Base-by-base conservation (phyloP, 2,329 filamentous ascomycete genomes). In the Ophiostoma fasciatum region DNA sequence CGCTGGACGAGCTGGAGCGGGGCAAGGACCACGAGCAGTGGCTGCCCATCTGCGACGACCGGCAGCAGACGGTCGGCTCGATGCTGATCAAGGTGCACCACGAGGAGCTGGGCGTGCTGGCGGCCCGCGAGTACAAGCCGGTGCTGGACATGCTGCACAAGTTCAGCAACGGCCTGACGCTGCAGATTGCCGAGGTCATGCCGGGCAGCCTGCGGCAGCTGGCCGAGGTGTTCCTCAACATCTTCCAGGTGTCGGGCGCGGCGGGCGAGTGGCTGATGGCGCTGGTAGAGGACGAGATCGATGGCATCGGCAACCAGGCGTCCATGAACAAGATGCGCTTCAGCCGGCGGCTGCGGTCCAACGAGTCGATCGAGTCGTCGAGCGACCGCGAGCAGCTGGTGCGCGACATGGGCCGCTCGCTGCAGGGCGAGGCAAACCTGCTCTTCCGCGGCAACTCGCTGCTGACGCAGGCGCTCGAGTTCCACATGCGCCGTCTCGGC, bases 371-470 rank as follows among this genome's bases (percentile, higher is more conserved):
- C 29, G 70, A 76, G 27, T 72, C 66, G 21, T 55, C 57, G 4
- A 71, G 64, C 42, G 81, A 84, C 40, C 70, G 82, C 27, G 78
- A 84, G 51, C 63, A 76, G 32, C 65, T 82, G 19, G 76, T 85
- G 17, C 70, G 81, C 30, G 81, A 90, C 48, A 74, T 87, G 68
- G 74, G 78, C 49, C 84, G 79, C 53, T 80, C 79, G 8, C 66
- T 85, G 4, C 78, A 82, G 19, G 74, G 82, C 30, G 90, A 98
- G 54, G 90, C 88, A 5, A 98, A 96, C 47, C 66, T 98, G 2
- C 71, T 98, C 4, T 98, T 98, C 58, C 74, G 90, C 23, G 90
- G 90, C 42, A 98, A 98, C 50, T 92, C 90, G 0, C 63, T 98
- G 9, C 67, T 96, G 20, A 98, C 90, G 0, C 92, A 94, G 54